Percentiles rank a stretch among this genome's conserved stretches.
These are phyloP conservation scores for Phytopythium helicoides DNA, from an alignment of 352 stramenopile species.

Conservation along the genomic window DNA sequence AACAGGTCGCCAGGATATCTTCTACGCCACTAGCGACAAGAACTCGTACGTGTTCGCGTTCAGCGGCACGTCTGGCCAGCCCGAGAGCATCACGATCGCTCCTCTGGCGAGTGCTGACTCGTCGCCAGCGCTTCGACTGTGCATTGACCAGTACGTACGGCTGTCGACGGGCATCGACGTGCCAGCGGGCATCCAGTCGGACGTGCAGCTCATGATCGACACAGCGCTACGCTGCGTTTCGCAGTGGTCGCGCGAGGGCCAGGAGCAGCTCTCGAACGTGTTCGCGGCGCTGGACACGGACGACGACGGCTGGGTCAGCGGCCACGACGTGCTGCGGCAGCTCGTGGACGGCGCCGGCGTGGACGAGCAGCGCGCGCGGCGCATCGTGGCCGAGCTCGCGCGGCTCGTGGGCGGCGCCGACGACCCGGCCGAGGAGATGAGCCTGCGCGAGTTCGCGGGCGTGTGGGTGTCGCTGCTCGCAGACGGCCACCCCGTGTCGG, in stretches of 20 bases:
- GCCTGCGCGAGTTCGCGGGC: constrained; percentile 45
- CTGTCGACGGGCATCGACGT: constrained; percentile 27
- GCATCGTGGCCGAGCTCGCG: constrained; percentile 39
- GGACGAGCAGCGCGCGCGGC: constrained; percentile 19
- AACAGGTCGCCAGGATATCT: background rate
- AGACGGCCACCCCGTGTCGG: constrained; percentile 34
- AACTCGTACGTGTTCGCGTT: constrained; percentile 49
- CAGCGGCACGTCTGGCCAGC: constrained; percentile 27
- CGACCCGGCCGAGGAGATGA: constrained; percentile 50
- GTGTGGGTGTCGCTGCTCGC: constrained; percentile 57
- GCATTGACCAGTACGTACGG: constrained; percentile 41
- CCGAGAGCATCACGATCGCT: constrained; percentile 34
- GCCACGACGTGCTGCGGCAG: constrained; percentile 39
- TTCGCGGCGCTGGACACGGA: constrained; percentile 50
- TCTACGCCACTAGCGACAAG: constrained; percentile 29
- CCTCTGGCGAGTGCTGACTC: background rate
- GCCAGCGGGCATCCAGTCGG: constrained; percentile 44
- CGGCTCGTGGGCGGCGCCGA: constrained; percentile 37
- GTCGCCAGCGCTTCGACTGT: constrained; percentile 11
- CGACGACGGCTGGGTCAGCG: constrained; percentile 46
- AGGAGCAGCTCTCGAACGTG: constrained; percentile 28
- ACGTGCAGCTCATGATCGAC: constrained; percentile 52
- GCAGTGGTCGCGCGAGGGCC: constrained; percentile 30
- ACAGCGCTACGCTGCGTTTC: constrained; percentile 41
- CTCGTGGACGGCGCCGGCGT: constrained; percentile 31